Percentiles rank a stretch among this genome's conserved stretches.
phyloP scores from a whole-genome alignment of 495 filamentous ascomycete genomes.

The Penicillium canariense region DNA sequence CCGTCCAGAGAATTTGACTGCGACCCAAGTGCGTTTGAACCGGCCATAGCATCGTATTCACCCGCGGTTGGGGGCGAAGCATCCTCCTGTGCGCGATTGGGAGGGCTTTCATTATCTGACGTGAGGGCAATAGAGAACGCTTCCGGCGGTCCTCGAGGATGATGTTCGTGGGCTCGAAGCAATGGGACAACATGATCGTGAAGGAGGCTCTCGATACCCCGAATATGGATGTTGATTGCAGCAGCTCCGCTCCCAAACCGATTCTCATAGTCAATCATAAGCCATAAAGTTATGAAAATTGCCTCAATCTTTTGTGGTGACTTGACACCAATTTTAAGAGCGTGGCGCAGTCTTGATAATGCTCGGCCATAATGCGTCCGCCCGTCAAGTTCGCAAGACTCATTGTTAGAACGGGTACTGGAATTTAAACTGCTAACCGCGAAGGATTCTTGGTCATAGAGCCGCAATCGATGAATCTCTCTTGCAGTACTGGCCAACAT shows the following conservation, averaged over 20 bases:
- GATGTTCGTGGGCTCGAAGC: slow-evolving; percentile 11
- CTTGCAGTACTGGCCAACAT: slow-evolving; percentile 33
- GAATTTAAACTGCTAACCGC: slow-evolving; percentile 1
- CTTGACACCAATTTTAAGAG: slow-evolving; percentile 29
- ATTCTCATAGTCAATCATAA: slow-evolving; percentile 39
- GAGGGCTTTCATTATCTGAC: not conserved
- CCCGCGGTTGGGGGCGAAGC: not conserved
- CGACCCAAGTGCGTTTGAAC: not conserved
- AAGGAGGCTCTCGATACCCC: slow-evolving; percentile 30
- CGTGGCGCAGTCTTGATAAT: slow-evolving; percentile 29
- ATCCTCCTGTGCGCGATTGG: not conserved
- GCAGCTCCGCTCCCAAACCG: slow-evolving; percentile 32
- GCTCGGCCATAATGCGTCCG: slow-evolving; percentile 32
- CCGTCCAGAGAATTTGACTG: not conserved
- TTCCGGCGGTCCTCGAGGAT: not conserved
- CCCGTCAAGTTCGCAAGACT: slow-evolving; percentile 22
- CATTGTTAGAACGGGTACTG: slow-evolving; percentile 1
- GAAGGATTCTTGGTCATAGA: slow-evolving; percentile 18
- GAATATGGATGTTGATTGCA: slow-evolving; percentile 35
- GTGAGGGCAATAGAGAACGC: not conserved
- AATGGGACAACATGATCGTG: slow-evolving; percentile 33
- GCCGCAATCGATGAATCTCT: slow-evolving; percentile 27
- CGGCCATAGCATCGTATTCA: not conserved
- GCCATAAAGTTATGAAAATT: slow-evolving; percentile 35
- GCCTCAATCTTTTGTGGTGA: slow-evolving; percentile 29